Conservation (phyloP, 1,139 yeast species). For the Kodamaea suecica region DNA sequence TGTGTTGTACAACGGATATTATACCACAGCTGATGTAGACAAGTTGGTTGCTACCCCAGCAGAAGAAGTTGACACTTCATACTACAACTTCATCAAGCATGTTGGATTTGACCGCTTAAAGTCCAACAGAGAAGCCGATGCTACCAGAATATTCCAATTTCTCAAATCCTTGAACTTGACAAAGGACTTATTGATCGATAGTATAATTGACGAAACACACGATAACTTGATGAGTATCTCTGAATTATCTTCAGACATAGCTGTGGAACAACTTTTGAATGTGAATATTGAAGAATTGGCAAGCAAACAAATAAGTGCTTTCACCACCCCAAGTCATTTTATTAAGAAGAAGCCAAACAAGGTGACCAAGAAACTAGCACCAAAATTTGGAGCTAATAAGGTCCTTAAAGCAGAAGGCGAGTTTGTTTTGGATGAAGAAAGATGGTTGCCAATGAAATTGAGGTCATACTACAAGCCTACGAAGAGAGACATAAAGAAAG, state of each 20-base stretch:
- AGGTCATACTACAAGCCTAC: conserved; percentile 81
- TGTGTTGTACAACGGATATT: conserved; percentile 17
- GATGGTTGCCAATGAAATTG: conserved; percentile 89
- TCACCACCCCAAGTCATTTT: conserved; percentile 7
- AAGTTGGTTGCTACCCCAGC: conserved; percentile 11
- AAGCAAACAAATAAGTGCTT: conserved; percentile 4
- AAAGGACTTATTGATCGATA: conserved; percentile 34
- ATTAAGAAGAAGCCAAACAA: conserved; percentile 13
- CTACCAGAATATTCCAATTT: conserved; percentile 30
- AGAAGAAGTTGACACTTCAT: conserved; percentile 18
- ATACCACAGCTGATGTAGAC: conserved; percentile 2
- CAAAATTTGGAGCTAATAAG: conserved; percentile 40
- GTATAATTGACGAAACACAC: conserved; percentile 23
- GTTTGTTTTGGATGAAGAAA: conserved; percentile 49
- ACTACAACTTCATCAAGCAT: conserved; percentile 42
- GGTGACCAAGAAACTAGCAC: conserved; percentile 26
- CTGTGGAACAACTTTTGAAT: conserved; percentile 29
- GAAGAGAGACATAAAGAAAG: conserved; percentile 54
- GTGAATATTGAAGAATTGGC: conserved; percentile 19
- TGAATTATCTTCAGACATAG: conserved; percentile 26
- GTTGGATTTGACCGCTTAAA: conserved; percentile 47
- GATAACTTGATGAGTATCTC: conserved; percentile 33
- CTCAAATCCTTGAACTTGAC: conserved; percentile 19
- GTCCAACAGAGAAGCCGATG: conserved; percentile 26
- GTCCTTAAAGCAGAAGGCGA: conserved; percentile 31